Percentiles rank a stretch among this genome's conserved stretches.
phyloP scores from a whole-genome alignment of 73 alveolate species.

The Loxodes magnus region DNA sequence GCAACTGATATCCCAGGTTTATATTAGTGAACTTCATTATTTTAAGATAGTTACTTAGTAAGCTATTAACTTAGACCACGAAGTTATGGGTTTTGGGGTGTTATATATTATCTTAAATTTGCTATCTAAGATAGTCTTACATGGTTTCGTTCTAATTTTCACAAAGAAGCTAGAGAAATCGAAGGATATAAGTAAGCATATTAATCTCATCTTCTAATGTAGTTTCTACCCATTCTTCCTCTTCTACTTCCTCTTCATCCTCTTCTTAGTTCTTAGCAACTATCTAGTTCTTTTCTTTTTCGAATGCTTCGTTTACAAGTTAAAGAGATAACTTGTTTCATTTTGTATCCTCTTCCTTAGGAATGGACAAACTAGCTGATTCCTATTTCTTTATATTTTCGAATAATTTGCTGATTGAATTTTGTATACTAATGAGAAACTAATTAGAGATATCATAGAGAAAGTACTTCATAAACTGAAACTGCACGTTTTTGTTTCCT shows the following conservation, averaged over 20 bases:
- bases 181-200: slow-evolving; percentile 52
- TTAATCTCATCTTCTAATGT: no score
- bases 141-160: slow-evolving; percentile 53
- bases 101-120: slow-evolving; percentile 39
- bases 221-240: no score
- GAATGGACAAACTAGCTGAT: no score
- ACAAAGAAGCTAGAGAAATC: slow-evolving; percentile 61
- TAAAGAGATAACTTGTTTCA: no score
- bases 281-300: no score
- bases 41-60: slow-evolving; percentile 27
- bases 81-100: slow-evolving; percentile 42
- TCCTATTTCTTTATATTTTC: slow-evolving; percentile 19
- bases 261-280: no score
- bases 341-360: no score
- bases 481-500: slow-evolving; percentile 27
- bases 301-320: no score
- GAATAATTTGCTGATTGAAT: slow-evolving; percentile 14
- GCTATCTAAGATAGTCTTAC: slow-evolving; percentile 57
- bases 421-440: slow-evolving; percentile 15
- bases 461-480: slow-evolving; percentile 26
- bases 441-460: slow-evolving; percentile 16
- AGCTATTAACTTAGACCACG: slow-evolving; percentile 20
- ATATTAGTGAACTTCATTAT: no score
- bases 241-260: no score
- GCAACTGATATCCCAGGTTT: slow-evolving; percentile 47